Evolutionary conservation across 2,329 filamentous ascomycete species (phyloP).

Genomic region (Colletotrichum paranaense): DNA sequence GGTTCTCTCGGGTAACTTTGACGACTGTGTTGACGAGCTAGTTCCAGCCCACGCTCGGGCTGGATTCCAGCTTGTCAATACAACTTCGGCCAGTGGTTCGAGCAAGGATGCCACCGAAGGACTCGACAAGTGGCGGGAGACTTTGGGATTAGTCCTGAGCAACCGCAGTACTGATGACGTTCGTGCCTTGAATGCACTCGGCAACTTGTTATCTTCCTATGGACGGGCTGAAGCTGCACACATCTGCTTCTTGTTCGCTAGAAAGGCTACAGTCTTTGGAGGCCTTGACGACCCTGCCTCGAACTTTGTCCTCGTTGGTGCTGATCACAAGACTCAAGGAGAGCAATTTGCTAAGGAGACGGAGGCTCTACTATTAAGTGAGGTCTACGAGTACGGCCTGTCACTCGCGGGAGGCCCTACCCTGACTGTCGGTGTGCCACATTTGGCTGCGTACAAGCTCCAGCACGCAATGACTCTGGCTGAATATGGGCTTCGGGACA

Average conservation of each 20-base stretch:
- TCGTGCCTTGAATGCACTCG: conserved; percentile 81
- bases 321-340: conserved; percentile 79
- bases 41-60: conserved; percentile 93
- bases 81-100: conserved; percentile 68
- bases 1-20: conserved; percentile 91
- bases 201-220: conserved; percentile 85
- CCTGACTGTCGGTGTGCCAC: conserved; percentile 72
- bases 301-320: conserved; percentile 85
- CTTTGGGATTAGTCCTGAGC: conserved; percentile 84
- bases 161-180: conserved; percentile 87
- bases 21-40: conserved; percentile 95
- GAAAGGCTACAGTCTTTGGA: conserved; percentile 76
- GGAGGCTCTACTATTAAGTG: conserved; percentile 91
- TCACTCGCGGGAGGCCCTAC: conserved; percentile 71
- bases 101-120: conserved; percentile 83
- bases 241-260: conserved; percentile 91
- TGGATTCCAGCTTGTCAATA: conserved; percentile 90
- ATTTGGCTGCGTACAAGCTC: conserved; percentile 91
- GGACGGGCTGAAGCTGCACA: conserved; percentile 92
- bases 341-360: conserved; percentile 82
- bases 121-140: conserved; percentile 94
- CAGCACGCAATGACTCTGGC: conserved; percentile 87
- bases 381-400: conserved; percentile 92
- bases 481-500: conserved; percentile 82
- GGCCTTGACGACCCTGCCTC: conserved; percentile 85